Base-by-base conservation (phyloP, 352 stramenopile species). In the Peronospora destructor region DNA sequence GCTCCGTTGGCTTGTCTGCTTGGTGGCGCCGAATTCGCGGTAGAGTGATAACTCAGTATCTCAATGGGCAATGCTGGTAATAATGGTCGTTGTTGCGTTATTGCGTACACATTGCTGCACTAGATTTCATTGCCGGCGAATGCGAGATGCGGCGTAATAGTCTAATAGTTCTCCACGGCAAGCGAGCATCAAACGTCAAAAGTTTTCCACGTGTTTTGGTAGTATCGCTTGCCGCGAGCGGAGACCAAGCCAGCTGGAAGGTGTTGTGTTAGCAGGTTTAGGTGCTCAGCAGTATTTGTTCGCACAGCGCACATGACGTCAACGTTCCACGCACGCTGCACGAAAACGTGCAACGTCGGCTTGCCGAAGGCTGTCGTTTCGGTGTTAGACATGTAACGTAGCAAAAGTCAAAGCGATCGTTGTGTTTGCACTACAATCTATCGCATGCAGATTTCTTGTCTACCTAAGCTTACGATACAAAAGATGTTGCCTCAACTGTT, bases 1-100 rank as follows among this genome's bases (percentile, higher is more conserved):
- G 37, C 11, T 47, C 21, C 42, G 30, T 48, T 66, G 59, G 40
- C 59, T 68, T 64, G 55, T 68, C 60, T 68, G 54, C 54, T 42
- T 49, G 33, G 13, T 16, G 34, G 12, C 25, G 23, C 33, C 23
- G 21, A 23, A 30, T 17, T 12, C 7, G 30, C 38, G 43, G 14
- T 49, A 41, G 34, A 23, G 16, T 30, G 26, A 36, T 36, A 36
- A 35, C 40, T 11, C 19, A 29, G 26, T 26, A 23, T 33, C 32
- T 29, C n/a, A 21, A 43, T 26, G 30, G 35, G 7, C 6, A 33
- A 39, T 47, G 37, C 10, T 19, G 33, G 26, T 29, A 16, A 30
- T 7, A 29, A 5, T 12, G 6, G 21, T 8, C 4, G 26, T 45
- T 47, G 40, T 56, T 56, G 38, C 39, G 45, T 36, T 28, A 29